phyloP scores from a whole-genome alignment of 768 basidiomycete genomes.

The Naematelia aurantialba region DNA sequence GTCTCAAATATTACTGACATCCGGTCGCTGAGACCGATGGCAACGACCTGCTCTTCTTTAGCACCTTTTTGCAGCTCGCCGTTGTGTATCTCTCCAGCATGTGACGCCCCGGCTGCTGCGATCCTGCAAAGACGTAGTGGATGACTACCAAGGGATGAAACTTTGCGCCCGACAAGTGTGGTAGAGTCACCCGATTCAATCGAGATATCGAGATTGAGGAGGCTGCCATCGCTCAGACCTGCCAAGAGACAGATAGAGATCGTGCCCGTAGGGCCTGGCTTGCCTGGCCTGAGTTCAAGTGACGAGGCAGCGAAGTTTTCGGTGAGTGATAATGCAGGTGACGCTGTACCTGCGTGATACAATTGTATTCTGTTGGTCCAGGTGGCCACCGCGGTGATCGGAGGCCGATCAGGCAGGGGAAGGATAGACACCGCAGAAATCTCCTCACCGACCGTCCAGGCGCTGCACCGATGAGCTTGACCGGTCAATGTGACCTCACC shows the following conservation, averaged over 20 bases:
- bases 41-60: slow-evolving; percentile 27
- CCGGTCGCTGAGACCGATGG: slow-evolving; percentile 37
- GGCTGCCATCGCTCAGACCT: slow-evolving; percentile 42
- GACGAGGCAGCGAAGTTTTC: slow-evolving; percentile 24
- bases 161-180: slow-evolving; percentile 23
- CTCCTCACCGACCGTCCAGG: slow-evolving; percentile 8
- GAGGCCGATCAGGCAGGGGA: slow-evolving; percentile 9
- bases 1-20: slow-evolving; percentile 43
- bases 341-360: slow-evolving; percentile 19
- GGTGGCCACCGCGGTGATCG: slow-evolving; percentile 29
- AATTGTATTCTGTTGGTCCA: slow-evolving; percentile 37
- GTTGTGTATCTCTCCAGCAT: slow-evolving; percentile 4
- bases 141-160: slow-evolving; percentile 33
- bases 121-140: slow-evolving; percentile 25
- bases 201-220: slow-evolving; percentile 28
- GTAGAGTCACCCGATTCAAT: slow-evolving; percentile 9
- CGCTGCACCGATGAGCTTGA: background rate
- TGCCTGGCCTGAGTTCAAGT: slow-evolving; percentile 15
- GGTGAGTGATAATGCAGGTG: slow-evolving; percentile 9
- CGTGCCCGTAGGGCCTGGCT: slow-evolving; percentile 2
- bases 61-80: background rate
- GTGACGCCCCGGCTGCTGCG: background rate
- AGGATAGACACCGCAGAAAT: slow-evolving; percentile 15
- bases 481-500: slow-evolving; percentile 9
- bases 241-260: slow-evolving; percentile 33